Evolutionary conservation across 2,329 filamentous ascomycete genomes (phyloP).

Genomic region (Colletotrichum navitas): DNA sequence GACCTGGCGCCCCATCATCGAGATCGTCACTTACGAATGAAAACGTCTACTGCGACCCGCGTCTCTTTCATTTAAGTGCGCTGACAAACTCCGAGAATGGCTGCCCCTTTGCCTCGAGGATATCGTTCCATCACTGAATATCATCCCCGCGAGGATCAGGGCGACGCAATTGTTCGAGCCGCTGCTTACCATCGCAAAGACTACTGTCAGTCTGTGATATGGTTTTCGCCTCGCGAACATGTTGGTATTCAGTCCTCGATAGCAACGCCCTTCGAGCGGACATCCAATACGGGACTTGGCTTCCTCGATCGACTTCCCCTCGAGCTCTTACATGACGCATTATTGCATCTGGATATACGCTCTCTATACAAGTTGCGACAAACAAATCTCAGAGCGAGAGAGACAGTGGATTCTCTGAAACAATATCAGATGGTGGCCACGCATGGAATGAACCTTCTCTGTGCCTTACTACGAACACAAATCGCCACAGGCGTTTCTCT

Average conservation of each 20-base stretch:
- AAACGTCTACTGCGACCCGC: neutral
- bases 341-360: constrained; percentile 49
- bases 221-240: too few species aligned
- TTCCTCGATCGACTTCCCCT: constrained; percentile 33
- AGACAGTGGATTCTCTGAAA: constrained; percentile 44
- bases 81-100: constrained; percentile 15
- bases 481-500: constrained; percentile 46
- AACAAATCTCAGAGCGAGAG: constrained; percentile 45
- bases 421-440: constrained; percentile 46
- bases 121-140: constrained; percentile 45
- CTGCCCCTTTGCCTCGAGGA: constrained; percentile 55
- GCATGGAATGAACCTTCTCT: constrained; percentile 48
- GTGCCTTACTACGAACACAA: constrained; percentile 48
- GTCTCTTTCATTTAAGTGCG: neutral
- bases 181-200: constrained; percentile 49
- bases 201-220: constrained; percentile 37
- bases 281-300: too few species aligned
- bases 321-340: constrained; percentile 50
- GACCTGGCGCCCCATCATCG: constrained; percentile 17
- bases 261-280: too few species aligned
- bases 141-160: constrained; percentile 44
- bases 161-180: constrained; percentile 48
- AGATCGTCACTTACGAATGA: constrained; percentile 1
- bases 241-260: too few species aligned
- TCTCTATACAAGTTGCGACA: constrained; percentile 51